Conservation (phyloP, 2,329 filamentous ascomycete species). For the Sporothrix variecibatus region DNA sequence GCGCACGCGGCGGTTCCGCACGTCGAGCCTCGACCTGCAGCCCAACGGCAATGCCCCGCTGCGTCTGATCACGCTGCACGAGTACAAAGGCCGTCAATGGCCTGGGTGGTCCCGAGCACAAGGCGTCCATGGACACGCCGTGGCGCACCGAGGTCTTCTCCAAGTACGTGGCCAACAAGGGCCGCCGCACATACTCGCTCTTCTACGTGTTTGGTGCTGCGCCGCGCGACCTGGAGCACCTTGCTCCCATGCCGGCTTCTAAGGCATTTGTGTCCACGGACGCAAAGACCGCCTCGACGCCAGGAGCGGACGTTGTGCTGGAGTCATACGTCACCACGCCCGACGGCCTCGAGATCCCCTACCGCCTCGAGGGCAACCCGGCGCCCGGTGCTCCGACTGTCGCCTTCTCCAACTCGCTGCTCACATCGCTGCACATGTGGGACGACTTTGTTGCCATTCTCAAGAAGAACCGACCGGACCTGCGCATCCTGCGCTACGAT, state of each 20-base stretch:
- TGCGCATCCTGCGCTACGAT: constrained; percentile 76
- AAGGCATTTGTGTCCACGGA: constrained; percentile 57
- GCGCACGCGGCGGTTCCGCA: constrained; percentile 69
- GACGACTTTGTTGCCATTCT: constrained; percentile 69
- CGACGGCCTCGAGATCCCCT: constrained; percentile 70
- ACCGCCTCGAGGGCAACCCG: constrained; percentile 72
- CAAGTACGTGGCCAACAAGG: constrained; percentile 59
- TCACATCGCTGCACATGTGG: constrained; percentile 81
- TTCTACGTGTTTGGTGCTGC: constrained; percentile 80
- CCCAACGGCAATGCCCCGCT: constrained; percentile 51
- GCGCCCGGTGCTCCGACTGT: constrained; percentile 69
- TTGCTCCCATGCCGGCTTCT: constrained; percentile 52
- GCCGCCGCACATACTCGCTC: constrained; percentile 65
- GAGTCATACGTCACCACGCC: constrained; percentile 65
- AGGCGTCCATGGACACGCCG: constrained; percentile 62
- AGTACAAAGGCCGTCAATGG: constrained; percentile 69
- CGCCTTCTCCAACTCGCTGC: constrained; percentile 77
- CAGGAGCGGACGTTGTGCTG: constrained; percentile 54
- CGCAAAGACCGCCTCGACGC: constrained; percentile 56
- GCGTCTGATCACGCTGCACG: constrained; percentile 69
- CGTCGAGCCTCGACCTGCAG: constrained; percentile 60
- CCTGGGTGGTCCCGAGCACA: constrained; percentile 63
- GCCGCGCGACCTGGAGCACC: constrained; percentile 64
- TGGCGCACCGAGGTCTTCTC: constrained; percentile 61
- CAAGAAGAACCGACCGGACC: constrained; percentile 58